A percentile compares a stretch with the other conserved stretches of the same genome.
Evolutionary conservation across 2,329 filamentous ascomycete species (phyloP).

Genomic region (Sporothrix pseudoabietina): DNA sequence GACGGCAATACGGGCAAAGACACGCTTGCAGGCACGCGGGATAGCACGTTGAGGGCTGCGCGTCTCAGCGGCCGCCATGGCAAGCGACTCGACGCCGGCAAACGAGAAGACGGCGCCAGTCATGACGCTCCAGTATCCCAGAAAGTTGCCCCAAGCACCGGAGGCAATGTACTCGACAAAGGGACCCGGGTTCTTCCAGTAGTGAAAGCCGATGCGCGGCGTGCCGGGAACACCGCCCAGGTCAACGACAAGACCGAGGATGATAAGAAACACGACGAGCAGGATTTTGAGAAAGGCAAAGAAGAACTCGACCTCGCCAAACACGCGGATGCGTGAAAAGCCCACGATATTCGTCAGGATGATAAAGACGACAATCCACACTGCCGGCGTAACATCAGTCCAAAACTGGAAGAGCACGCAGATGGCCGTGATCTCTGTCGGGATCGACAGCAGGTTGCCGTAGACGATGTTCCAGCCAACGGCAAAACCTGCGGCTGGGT

Average conservation of each 20-base stretch:
- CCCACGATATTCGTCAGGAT: slow-evolving; percentile 58
- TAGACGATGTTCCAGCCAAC: slow-evolving; percentile 57
- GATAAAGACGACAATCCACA: slow-evolving; percentile 53
- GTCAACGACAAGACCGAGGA: slow-evolving; percentile 58
- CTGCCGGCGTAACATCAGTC: slow-evolving; percentile 46
- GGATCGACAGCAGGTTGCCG: slow-evolving; percentile 53
- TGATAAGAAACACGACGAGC: slow-evolving; percentile 60
- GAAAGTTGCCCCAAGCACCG: slow-evolving; percentile 56
- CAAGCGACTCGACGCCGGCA: slow-evolving; percentile 58
- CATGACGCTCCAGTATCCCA: slow-evolving; percentile 61
- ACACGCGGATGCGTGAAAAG: slow-evolving; percentile 56
- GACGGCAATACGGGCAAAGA: slow-evolving; percentile 72
- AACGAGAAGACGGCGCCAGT: slow-evolving; percentile 64
- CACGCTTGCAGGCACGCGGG: slow-evolving; percentile 71
- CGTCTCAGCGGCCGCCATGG: slow-evolving; percentile 62
- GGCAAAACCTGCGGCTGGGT: slow-evolving; percentile 51
- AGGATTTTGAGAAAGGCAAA: slow-evolving; percentile 63
- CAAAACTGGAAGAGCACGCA: slow-evolving; percentile 64
- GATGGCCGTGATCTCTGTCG: slow-evolving; percentile 58
- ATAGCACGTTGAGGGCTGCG: slow-evolving; percentile 71
- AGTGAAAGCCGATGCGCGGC: slow-evolving; percentile 53
- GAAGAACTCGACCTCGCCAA: slow-evolving; percentile 65
- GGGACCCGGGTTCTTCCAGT: slow-evolving; percentile 53
- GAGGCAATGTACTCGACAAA: slow-evolving; percentile 52
- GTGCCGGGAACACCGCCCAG: slow-evolving; percentile 57